Base-by-base conservation (phyloP, 228 moss, liverwort and hornwort genomes). In the Sphagnum magellanicum region DNA sequence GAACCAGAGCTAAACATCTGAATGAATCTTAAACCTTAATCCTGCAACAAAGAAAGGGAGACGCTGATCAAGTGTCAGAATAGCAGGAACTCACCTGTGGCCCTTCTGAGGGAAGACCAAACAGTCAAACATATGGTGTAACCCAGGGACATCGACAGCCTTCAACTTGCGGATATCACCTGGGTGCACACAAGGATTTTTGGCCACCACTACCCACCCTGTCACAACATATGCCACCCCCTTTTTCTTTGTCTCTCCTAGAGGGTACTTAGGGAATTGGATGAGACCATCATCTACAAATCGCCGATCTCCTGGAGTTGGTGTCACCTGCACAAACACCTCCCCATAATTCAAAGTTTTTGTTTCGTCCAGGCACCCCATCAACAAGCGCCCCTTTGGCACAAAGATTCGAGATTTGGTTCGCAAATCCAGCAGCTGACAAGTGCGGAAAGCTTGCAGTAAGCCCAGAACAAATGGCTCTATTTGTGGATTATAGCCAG, bases 141-240 rank as follows among this genome's bases (percentile, higher is more conserved):
- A 84, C 48, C 73, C 74, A 49, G 94, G 89, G 63, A 83, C 84
- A 58, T 98, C 74, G 6, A 92, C 85, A 71, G 88, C 98, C 71
- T 83, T 79, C 50, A 98, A 79, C 71, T 75, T 75, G 64, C 98
- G 83, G 57, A 94, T 59, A 74, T 98, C 98, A 59, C 98, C 98
- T 10, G 98, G 98, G 72, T 98, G 92, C 50, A 92, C 76, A 73
- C 98, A 94, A 10, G 98, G 98, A 74, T 98, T 98, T 68, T 98
- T 98, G 0, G 85, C 92, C 60, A 92, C 83, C 66, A 94, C 78
- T 4, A 98, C 87, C 76, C 77, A 79, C 46, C 80, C 80, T 66
- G 84, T 90, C 60, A 98, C 84, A 51, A 94, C 89, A 58, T 70
- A 71, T 5, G 82, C 82, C 49, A 67, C 53, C 16, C 64, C 70